phyloP scores from a whole-genome alignment of 805 yeast species.

The Yarrowia phangngaensis region DNA sequence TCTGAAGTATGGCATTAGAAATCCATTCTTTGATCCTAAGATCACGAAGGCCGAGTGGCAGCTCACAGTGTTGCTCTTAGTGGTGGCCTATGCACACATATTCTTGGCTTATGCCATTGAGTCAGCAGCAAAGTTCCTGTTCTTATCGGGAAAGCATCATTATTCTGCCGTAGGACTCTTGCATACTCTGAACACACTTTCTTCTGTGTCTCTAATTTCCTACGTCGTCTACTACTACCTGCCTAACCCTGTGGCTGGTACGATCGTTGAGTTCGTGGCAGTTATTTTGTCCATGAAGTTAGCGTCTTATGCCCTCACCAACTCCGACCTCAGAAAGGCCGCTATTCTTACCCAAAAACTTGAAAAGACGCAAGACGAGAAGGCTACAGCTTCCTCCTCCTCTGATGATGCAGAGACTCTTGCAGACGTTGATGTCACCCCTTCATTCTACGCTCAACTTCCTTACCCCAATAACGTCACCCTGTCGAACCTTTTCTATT shows the following conservation, averaged over 20 bases:
- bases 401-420: conserved; percentile 28
- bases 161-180: conserved; percentile 35
- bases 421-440: conserved; percentile 34
- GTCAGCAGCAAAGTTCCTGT: conserved; percentile 33
- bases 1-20: conserved; percentile 40
- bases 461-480: conserved; percentile 45
- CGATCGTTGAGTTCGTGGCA: conserved; percentile 43
- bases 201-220: conserved; percentile 37
- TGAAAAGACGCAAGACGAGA: conserved; percentile 15
- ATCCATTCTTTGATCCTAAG: conserved; percentile 39
- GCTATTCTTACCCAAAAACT: conserved; percentile 29
- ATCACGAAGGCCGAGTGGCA: conserved; percentile 25
- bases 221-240: conserved; percentile 39
- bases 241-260: conserved; percentile 46
- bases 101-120: conserved; percentile 43
- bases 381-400: conserved; percentile 18
- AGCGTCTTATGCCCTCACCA: conserved; percentile 45
- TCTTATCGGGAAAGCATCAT: conserved; percentile 32
- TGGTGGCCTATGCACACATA: conserved; percentile 38
- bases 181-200: conserved; percentile 38
- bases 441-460: conserved; percentile 38
- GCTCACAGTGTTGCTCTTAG: conserved; percentile 32
- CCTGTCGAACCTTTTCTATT: conserved; percentile 40
- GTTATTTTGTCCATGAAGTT: conserved; percentile 44
- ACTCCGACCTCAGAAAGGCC: conserved; percentile 45